Evolutionary conservation across 2,329 filamentous ascomycete genomes (phyloP).

Genomic region (Aspergillus alliaceus): DNA sequence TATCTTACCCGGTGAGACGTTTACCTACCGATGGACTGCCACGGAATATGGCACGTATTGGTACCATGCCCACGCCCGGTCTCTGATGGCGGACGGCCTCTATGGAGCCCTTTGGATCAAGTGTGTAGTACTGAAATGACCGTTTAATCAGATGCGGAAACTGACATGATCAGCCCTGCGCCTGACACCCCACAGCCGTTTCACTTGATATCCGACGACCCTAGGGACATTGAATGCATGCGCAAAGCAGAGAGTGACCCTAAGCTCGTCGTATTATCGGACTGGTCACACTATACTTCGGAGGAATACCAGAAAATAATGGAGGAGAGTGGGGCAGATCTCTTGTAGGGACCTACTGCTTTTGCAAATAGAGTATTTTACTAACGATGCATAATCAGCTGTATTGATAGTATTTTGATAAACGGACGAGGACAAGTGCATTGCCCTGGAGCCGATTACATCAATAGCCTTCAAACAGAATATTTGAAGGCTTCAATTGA

Average conservation of each 20-base stretch:
- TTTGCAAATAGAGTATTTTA: not conserved
- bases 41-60: constrained; percentile 59
- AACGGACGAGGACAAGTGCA: not conserved
- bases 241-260: constrained; percentile 49
- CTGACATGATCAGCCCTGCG: constrained; percentile 26
- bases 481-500: constrained; percentile 12
- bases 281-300: constrained; percentile 58
- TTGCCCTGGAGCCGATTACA: not conserved
- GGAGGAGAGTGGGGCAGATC: constrained; percentile 19
- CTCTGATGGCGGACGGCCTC: constrained; percentile 60
- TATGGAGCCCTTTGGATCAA: constrained; percentile 49
- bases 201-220: constrained; percentile 47
- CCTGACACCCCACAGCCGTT: constrained; percentile 49
- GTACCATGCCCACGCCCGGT: constrained; percentile 55
- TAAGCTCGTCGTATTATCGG: constrained; percentile 53
- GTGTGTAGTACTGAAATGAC: constrained; percentile 13
- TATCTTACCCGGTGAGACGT: constrained; percentile 52
- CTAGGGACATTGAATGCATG: constrained; percentile 46
- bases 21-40: constrained; percentile 55
- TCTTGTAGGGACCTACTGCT: constrained; percentile 17
- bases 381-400: constrained; percentile 1
- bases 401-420: not conserved
- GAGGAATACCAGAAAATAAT: constrained; percentile 39
- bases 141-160: not conserved
- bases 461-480: not conserved